These are phyloP conservation scores for Huiozyma sinensis DNA, from an alignment of 805 yeast genomes.

Conservation along the genomic window DNA sequence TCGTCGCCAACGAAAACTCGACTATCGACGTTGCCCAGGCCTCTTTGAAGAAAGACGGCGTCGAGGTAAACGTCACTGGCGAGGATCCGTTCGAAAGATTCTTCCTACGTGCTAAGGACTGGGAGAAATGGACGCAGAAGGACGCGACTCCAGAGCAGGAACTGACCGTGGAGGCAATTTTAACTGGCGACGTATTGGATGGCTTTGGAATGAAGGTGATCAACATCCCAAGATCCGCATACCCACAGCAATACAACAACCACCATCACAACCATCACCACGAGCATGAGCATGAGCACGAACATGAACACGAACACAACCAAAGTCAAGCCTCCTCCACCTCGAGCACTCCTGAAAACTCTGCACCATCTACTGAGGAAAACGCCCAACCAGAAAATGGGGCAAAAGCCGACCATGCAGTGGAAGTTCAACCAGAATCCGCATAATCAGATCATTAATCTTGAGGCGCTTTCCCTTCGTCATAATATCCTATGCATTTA, in stretches of 20 bases:
- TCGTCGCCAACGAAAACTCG: conserved; percentile 22
- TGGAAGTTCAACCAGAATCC: too few species aligned
- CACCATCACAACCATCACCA: not conserved
- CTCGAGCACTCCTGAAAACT: conserved; percentile 7
- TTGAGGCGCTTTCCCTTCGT: too few species aligned
- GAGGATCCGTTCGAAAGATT: conserved; percentile 12
- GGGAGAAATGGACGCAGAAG: conserved; percentile 18
- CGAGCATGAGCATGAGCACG: too few species aligned
- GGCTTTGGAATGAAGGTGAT: conserved; percentile 12
- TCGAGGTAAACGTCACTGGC: conserved; percentile 3
- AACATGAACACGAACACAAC: too few species aligned
- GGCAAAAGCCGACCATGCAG: too few species aligned
- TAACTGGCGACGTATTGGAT: conserved; percentile 18
- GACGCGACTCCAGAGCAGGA: conserved; percentile 8
- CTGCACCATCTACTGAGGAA: not conserved
- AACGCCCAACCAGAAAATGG: conserved; percentile 1
- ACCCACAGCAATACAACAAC: not conserved
- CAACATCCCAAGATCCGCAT: conserved; percentile 1
- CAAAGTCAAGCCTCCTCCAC: not conserved
- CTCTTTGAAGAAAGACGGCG: not conserved
- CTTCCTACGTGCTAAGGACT: conserved; percentile 23
- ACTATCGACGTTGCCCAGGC: conserved; percentile 20
- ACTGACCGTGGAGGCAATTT: conserved; percentile 11
- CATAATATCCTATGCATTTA: too few species aligned
- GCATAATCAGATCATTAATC: too few species aligned